These are phyloP conservation scores for Cyberlindnera saturnus DNA, from an alignment of 805 yeast species.

Conservation along the genomic window DNA sequence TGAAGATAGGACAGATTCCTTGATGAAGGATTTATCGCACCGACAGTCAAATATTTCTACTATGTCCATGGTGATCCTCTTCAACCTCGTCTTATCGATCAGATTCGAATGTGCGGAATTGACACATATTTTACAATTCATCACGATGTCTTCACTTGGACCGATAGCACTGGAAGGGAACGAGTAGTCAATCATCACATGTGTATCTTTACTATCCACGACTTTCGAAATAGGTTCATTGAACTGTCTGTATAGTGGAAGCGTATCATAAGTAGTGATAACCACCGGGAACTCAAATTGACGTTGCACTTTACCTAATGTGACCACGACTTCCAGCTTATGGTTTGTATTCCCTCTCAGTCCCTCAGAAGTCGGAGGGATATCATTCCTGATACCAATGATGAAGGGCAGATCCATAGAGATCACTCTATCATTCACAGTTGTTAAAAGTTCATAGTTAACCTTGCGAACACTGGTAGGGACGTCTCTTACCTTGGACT, in stretches of 20 bases:
- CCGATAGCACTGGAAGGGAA: slow-evolving; percentile 53
- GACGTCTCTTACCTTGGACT: slow-evolving; percentile 31
- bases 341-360: slow-evolving; percentile 39
- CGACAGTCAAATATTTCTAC: slow-evolving; percentile 44
- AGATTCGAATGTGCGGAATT: slow-evolving; percentile 7
- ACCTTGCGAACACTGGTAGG: slow-evolving; percentile 26
- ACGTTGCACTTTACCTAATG: slow-evolving; percentile 7
- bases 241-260: slow-evolving; percentile 51
- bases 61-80: slow-evolving; percentile 40
- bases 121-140: slow-evolving; percentile 36
- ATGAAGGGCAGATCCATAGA: slow-evolving; percentile 57
- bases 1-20: slow-evolving; percentile 35
- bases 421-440: slow-evolving; percentile 36
- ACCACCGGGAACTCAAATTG: slow-evolving; percentile 40
- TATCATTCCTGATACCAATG: slow-evolving; percentile 48
- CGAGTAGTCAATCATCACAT: slow-evolving; percentile 38
- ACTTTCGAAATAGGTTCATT: slow-evolving; percentile 44
- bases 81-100: slow-evolving; percentile 32
- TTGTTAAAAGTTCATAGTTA: slow-evolving; percentile 29
- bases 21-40: slow-evolving; percentile 34
- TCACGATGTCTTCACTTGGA: slow-evolving; percentile 42
- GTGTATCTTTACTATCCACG: slow-evolving; percentile 41
- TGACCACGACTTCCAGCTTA: slow-evolving; percentile 31
- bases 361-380: slow-evolving; percentile 44
- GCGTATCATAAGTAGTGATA: slow-evolving; percentile 48